Evolutionary conservation across 148 eudicot genomes (phyloP), one percentile per base, ranked within the genome.

Genomic region (Vaccinium vitisidaea): DNA sequence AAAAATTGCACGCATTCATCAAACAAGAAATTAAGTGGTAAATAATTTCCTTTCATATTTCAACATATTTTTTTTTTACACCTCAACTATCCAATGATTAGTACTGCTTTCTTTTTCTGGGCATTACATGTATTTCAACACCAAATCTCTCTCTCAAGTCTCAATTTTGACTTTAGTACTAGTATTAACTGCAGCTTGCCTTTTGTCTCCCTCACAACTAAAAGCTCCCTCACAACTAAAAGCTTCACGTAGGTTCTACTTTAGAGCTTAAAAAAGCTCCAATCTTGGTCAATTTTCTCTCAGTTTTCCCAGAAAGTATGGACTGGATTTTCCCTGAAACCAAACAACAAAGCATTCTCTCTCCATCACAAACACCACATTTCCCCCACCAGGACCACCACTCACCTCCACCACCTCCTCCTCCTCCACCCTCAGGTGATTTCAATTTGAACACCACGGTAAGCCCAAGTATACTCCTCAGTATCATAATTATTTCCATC

Each of bases 381-480:
- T 27, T 71, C 36, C 56, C 82, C 69, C 75, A 70, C 19, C 87
- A 75, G 46, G 46, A 43, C 46, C 46, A 43, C 46, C 46, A 43
- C 46, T 43, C 46, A 43, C 5, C 46, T 43, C 46, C 6, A 43
- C 46, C 46, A 18, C 88, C 87, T 23, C 88, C 89, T 5, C 86
- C 89, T 0, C 86, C 89, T 9, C 83, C 92, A 2, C 83, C 87
- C 16, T n/a, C 85, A 11, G 80, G 32, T 75, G 86, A 71, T 16
- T 90, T 89, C 55, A 87, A 83, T 77, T 61, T 92, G 23, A 90
- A 90, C 69, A 83, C 55, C 85, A 90, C 88, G 83, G 90, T 96
- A 3, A 95, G 96, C 80, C 97, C 98, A 55, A 93, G 90, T 18
- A 85, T 96, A 18, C 90, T 96, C 0, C 81, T 96, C 27, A 91